Evolutionary conservation across 1,284 basidiomycete genomes (phyloP), one percentile per base, ranked within the genome.

Genomic region (Amylostereum areolatum): DNA sequence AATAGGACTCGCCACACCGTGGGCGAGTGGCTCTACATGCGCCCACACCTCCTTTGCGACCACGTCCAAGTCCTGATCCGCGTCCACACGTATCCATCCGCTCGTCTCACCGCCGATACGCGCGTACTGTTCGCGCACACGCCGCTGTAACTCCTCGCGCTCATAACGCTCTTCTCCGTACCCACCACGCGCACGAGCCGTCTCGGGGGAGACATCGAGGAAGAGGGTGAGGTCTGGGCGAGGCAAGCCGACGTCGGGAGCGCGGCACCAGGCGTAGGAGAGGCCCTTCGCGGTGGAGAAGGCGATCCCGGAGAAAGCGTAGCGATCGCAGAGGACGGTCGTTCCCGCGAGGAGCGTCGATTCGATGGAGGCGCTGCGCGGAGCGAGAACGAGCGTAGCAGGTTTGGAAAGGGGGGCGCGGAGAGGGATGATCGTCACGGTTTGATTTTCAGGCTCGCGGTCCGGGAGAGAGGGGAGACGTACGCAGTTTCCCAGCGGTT

Each of bases 401-500:
- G 18, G 18, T 18, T 18, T 18, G 18, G 18, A 18, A 18, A 18
- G 18, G 18, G 18, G 18, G 18, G 18, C 18, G 18, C 18, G 18
- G 18, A 18, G 18, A 18, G 18, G 18, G 18, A 18, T 18, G 18
- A 18, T 18, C 18, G 18, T 18, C 18, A 18, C 18, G 18, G 18
- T 18, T n/a, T 7, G 36, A 41, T 34, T 64, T 68, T 36, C 4
- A 44, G 27, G 40, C 43, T 37, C 51, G 43, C 7, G 39, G 29
- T 10, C 12, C 28, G 30, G 6, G 30, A 30, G 28, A 55, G 43
- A 36, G 24, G 35, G 29, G 0, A 18, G n/a, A 78, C 83, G 63
- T 57, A 95, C 89, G 85, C 85, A 56, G 88, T 77, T 66, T 99
- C 96, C 96, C 97, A 99, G 25, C 96, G 81, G 65, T 99, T 99